A percentile compares a stretch with the other conserved stretches of the same genome.
Conservation (phyloP, 2,329 filamentous ascomycete genomes). For the Diaporthe eres region DNA sequence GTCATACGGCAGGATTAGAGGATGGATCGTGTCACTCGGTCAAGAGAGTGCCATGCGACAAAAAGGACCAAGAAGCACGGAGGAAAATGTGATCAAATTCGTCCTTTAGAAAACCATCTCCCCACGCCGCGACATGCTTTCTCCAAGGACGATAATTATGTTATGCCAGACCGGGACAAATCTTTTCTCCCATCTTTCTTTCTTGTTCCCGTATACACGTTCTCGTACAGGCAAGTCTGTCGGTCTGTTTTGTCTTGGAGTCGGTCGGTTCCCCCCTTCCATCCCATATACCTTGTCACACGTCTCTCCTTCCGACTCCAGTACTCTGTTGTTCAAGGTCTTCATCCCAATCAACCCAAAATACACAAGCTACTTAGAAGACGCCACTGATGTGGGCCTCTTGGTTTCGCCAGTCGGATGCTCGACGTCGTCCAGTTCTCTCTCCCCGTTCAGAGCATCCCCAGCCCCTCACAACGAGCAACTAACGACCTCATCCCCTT, state of each 20-base stretch:
- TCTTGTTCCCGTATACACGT: conserved; percentile 10
- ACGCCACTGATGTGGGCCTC: background rate
- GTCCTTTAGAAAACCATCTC: conserved; percentile 23
- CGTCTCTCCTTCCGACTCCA: background rate
- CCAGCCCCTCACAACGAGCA: background rate
- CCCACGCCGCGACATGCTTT: conserved; percentile 16
- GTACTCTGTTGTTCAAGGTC: background rate
- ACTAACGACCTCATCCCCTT: background rate
- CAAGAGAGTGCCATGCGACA: background rate
- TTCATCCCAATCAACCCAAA: background rate
- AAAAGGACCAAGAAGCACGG: background rate
- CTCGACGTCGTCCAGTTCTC: too few relatives aligned
- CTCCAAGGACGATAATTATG: conserved; percentile 26
- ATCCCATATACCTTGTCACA: background rate
- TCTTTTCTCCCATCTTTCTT: conserved; percentile 19
- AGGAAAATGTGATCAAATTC: conserved; percentile 20
- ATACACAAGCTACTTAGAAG: background rate
- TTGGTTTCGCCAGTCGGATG: background rate
- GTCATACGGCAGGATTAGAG: background rate
- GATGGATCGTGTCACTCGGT: background rate
- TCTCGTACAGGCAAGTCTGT: conserved; percentile 6
- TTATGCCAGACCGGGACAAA: conserved; percentile 12
- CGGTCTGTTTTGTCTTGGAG: background rate
- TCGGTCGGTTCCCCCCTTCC: background rate
- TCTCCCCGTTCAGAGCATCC: background rate